Evolutionary conservation across 75 land plant genomes (phyloP).

Genomic region (Selaginella tamariscina): DNA sequence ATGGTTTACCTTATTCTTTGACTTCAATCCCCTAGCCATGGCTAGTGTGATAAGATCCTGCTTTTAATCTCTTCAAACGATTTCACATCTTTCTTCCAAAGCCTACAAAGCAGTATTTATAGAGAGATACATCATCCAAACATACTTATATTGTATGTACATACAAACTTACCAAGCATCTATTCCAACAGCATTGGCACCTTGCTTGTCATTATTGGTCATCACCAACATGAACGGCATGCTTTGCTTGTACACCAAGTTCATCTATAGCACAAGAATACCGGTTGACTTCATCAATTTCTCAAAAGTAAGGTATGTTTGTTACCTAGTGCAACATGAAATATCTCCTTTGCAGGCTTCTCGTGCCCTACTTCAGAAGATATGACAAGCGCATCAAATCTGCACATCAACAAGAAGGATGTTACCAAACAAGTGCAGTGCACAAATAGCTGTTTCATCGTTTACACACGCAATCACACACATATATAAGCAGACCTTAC

Average conservation of each 20-base stretch:
- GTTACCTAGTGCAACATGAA: slow-evolving; percentile 73
- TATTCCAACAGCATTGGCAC: slow-evolving; percentile 69
- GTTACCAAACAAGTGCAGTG: neutral
- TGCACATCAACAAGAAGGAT: slow-evolving; percentile 16
- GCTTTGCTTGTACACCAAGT: slow-evolving; percentile 38
- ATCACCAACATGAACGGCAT: slow-evolving; percentile 83
- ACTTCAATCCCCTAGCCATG: too few relatives aligned
- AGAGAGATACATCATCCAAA: neutral
- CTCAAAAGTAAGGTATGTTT: too few relatives aligned
- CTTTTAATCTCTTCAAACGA: slow-evolving; percentile 26
- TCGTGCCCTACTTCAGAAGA: slow-evolving; percentile 91
- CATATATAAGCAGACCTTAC: slow-evolving; percentile 36
- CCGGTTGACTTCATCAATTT: too few relatives aligned
- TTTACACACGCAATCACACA: too few relatives aligned
- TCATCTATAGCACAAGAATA: slow-evolving; percentile 28
- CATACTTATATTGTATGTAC: neutral
- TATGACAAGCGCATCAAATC: slow-evolving; percentile 88
- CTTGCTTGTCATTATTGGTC: slow-evolving; percentile 64
- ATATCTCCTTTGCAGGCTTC: slow-evolving; percentile 70
- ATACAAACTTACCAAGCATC: slow-evolving; percentile 56
- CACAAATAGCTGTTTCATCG: too few relatives aligned
- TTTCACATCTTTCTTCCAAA: slow-evolving; percentile 29
- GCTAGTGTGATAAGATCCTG: too few relatives aligned
- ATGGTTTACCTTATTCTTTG: too few relatives aligned
- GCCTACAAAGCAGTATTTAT: slow-evolving; percentile 18